phyloP scores from a whole-genome alignment of 257 asterid genomes.

The Solanum corneliomulleri region DNA sequence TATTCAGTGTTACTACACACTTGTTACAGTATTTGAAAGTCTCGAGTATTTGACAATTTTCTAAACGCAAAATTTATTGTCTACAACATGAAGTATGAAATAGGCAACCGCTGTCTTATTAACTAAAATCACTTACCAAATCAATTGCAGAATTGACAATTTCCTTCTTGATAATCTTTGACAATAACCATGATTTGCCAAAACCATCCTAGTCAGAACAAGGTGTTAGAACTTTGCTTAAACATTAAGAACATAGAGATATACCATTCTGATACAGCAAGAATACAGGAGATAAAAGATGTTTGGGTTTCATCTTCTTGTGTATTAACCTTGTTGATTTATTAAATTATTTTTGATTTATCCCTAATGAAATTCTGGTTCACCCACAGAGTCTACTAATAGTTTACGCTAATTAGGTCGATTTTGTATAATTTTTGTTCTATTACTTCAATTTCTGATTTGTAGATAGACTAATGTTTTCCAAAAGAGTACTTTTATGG shows the following conservation, averaged over 20 bases:
- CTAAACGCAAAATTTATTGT: neutral
- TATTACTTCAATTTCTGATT: neutral
- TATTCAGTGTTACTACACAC: neutral
- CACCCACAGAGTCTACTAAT: no score
- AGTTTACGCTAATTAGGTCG: neutral
- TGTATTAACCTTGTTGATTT: no score
- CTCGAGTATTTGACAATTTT: neutral
- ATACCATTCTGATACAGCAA: neutral
- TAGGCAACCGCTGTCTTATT: neutral
- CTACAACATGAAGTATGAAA: neutral
- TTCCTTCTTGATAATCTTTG: conserved; percentile 50
- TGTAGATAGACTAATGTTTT: neutral
- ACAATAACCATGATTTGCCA: conserved; percentile 56
- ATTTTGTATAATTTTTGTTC: no score
- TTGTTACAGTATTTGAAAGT: neutral
- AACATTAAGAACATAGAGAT: neutral
- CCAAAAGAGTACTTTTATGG: no score
- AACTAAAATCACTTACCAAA: conserved; percentile 29
- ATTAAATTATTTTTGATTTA: no score
- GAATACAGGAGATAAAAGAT: conserved; percentile 12
- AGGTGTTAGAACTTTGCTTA: neutral
- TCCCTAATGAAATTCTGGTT: no score
- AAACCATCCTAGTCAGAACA: conserved; percentile 70
- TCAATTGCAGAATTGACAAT: conserved; percentile 33
- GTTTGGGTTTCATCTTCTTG: neutral